phyloP scores from a whole-genome alignment of 2,329 filamentous ascomycete species.

The Metarhizium humberi region DNA sequence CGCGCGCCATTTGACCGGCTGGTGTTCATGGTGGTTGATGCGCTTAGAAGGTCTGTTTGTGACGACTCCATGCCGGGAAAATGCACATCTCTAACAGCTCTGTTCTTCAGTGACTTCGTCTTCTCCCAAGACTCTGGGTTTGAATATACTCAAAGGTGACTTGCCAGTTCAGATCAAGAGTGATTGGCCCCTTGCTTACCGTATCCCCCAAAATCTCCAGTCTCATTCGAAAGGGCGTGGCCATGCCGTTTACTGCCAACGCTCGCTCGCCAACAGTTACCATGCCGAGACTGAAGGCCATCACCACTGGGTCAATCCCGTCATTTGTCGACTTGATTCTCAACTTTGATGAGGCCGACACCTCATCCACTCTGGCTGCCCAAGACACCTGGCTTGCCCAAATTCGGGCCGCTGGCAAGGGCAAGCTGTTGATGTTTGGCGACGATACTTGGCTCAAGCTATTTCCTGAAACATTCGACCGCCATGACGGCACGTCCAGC shows the following conservation, averaged over 20 bases:
- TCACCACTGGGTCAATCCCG: constrained; percentile 95
- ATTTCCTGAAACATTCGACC: constrained; percentile 80
- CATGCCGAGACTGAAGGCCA: constrained; percentile 94
- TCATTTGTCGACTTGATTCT: constrained; percentile 96
- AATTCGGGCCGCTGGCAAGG: constrained; percentile 62
- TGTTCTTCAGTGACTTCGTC: constrained; percentile 70
- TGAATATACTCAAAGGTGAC: constrained; percentile 75
- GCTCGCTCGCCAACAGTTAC: constrained; percentile 96
- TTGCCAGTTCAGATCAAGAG: neutral
- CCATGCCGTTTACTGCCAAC: constrained; percentile 89
- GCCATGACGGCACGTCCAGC: constrained; percentile 86
- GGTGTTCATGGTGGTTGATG: constrained; percentile 97
- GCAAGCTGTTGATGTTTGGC: constrained; percentile 86
- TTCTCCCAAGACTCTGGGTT: constrained; percentile 76
- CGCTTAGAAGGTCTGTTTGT: constrained; percentile 63
- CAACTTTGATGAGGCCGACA: constrained; percentile 92
- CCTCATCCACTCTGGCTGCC: constrained; percentile 72
- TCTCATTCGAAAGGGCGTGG: constrained; percentile 72
- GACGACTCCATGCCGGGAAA: neutral
- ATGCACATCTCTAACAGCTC: neutral
- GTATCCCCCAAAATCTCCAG: constrained; percentile 33
- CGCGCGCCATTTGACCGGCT: constrained; percentile 75
- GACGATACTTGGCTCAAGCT: constrained; percentile 98
- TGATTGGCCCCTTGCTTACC: neutral
- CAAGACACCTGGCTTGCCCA: constrained; percentile 97